These are phyloP conservation scores for Ceratobasidium sp. DNA, from an alignment of 1,284 basidiomycete species.

Conservation along the genomic window DNA sequence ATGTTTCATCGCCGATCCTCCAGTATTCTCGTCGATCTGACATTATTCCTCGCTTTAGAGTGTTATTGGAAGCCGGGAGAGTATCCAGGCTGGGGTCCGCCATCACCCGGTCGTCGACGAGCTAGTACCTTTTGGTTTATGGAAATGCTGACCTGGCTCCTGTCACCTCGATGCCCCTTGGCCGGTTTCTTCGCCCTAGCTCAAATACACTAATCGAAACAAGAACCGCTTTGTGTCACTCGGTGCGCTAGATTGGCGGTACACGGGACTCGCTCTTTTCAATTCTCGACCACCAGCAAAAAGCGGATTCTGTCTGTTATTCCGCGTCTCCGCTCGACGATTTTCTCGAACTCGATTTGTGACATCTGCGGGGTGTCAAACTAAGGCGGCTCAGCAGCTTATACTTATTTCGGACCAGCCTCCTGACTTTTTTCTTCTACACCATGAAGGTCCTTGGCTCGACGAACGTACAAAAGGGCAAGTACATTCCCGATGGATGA, in stretches of 20 bases:
- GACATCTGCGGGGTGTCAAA: slow-evolving; percentile 14
- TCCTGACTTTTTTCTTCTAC: not conserved
- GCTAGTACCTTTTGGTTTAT: not conserved
- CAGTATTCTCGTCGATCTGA: slow-evolving; percentile 18
- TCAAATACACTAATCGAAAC: slow-evolving; percentile 23
- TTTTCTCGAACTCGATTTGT: slow-evolving; percentile 7
- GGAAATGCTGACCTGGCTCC: slow-evolving; percentile 2
- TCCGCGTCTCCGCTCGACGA: not conserved
- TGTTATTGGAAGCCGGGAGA: not conserved
- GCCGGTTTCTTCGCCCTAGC: slow-evolving; percentile 8
- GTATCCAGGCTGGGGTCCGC: slow-evolving; percentile 4
- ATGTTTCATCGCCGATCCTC: slow-evolving; percentile 32
- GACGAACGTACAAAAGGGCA: slow-evolving; percentile 36
- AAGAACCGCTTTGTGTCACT: not conserved
- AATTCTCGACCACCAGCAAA: slow-evolving; percentile 19
- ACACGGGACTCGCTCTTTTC: slow-evolving; percentile 12
- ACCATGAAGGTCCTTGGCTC: slow-evolving; percentile 29
- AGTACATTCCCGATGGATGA: not conserved
- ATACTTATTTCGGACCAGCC: slow-evolving; percentile 16
- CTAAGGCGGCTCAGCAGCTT: not conserved
- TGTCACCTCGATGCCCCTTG: not conserved
- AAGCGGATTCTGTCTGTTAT: slow-evolving; percentile 16
- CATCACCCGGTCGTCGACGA: not conserved
- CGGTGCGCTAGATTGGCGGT: slow-evolving; percentile 7
- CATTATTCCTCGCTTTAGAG: slow-evolving; percentile 4